A percentile compares a stretch with the other conserved stretches of the same genome.
Evolutionary conservation across 148 eudicot genomes (phyloP).

Genomic region (Selenicereus undatus): DNA sequence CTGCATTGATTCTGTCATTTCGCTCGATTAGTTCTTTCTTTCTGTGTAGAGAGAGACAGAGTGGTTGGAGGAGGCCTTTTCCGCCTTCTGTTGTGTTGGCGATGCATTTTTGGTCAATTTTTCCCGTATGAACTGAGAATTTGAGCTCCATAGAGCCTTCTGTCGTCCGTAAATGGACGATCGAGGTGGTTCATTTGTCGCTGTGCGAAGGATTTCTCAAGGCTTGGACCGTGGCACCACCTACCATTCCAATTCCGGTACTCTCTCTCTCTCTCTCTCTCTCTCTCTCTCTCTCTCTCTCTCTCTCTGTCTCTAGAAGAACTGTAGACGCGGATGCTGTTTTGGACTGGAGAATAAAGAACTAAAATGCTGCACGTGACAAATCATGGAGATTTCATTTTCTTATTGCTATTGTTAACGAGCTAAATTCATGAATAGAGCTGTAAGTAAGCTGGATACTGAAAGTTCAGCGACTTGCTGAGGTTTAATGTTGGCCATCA

Average conservation of each 20-base stretch:
- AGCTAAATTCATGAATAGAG: slow-evolving; percentile 1
- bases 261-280: slow-evolving; percentile 31
- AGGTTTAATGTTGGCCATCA: slow-evolving; percentile 28
- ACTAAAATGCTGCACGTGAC: slow-evolving; percentile 37
- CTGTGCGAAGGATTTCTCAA: slow-evolving; percentile 85
- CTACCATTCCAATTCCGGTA: slow-evolving; percentile 87
- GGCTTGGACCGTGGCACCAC: slow-evolving; percentile 59
- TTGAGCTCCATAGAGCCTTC: slow-evolving; percentile 2
- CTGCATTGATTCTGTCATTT: slow-evolving; percentile 17
- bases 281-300: slow-evolving; percentile 25
- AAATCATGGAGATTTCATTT: slow-evolving; percentile 3
- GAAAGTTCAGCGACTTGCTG: slow-evolving; percentile 23
- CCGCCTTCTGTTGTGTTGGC: neutral
- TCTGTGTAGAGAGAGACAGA: neutral
- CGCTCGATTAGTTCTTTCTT: slow-evolving; percentile 11
- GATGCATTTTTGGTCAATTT: neutral
- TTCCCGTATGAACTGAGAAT: slow-evolving; percentile 14
- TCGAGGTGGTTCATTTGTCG: slow-evolving; percentile 90
- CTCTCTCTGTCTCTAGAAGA: slow-evolving; percentile 24
- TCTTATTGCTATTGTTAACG: neutral
- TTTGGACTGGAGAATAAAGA: slow-evolving; percentile 18
- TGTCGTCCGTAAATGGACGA: slow-evolving; percentile 55
- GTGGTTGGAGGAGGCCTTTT: neutral
- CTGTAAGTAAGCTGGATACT: slow-evolving; percentile 36
- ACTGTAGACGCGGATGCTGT: neutral